Evolutionary conservation across 2,329 filamentous ascomycete genomes (phyloP).

Genomic region (Clarireedia monteithiana): DNA sequence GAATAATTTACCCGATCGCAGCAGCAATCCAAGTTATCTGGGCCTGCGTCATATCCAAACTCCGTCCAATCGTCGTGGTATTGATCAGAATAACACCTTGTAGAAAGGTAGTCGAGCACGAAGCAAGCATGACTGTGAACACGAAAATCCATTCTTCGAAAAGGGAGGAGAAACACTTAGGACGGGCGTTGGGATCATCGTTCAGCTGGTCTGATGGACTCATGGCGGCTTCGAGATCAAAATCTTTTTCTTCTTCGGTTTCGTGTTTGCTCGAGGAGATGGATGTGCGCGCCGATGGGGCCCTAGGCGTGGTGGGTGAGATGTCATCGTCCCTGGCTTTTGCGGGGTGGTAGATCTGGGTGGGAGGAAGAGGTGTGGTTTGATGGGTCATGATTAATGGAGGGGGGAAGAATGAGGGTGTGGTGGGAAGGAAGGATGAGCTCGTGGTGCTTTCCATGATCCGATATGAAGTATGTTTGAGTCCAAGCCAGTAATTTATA

Average conservation of each 20-base stretch:
- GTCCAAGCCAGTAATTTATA: too few species aligned
- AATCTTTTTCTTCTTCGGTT: not conserved
- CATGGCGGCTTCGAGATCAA: slow-evolving; percentile 20
- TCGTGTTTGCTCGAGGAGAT: too few species aligned
- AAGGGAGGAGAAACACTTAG: slow-evolving; percentile 16
- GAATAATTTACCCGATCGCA: slow-evolving; percentile 41
- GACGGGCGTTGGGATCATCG: slow-evolving; percentile 18
- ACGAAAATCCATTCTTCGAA: slow-evolving; percentile 23
- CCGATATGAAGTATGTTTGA: too few species aligned
- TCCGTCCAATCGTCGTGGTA: slow-evolving; percentile 50
- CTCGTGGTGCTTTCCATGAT: too few species aligned
- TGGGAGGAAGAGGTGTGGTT: too few species aligned
- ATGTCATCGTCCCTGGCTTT: too few species aligned
- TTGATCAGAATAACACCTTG: slow-evolving; percentile 53
- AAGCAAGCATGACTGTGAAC: slow-evolving; percentile 51
- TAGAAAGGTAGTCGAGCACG: slow-evolving; percentile 54
- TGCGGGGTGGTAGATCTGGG: too few species aligned
- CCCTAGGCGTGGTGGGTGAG: too few species aligned
- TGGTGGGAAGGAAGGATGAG: too few species aligned
- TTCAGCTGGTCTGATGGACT: slow-evolving; percentile 15
- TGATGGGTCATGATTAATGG: too few species aligned
- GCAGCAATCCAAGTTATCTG: slow-evolving; percentile 62
- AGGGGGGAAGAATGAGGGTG: too few species aligned
- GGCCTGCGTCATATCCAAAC: slow-evolving; percentile 54
- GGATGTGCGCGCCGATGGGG: too few species aligned